Evolutionary conservation across 495 filamentous ascomycete genomes (phyloP).

Genomic region (Cryomyces minteri): DNA sequence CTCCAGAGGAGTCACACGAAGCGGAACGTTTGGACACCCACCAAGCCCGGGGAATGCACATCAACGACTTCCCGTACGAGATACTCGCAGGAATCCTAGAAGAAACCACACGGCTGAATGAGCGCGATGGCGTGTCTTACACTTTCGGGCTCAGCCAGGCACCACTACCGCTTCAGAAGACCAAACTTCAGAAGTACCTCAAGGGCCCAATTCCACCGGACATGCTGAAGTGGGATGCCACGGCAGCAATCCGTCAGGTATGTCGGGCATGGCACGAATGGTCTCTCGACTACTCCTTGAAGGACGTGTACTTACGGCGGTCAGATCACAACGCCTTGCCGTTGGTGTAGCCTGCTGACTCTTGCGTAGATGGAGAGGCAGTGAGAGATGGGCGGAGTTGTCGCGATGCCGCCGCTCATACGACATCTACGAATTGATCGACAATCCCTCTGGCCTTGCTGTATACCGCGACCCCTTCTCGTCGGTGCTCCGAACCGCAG

Average conservation of each 20-base stretch:
- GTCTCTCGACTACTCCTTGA: constrained; percentile 28
- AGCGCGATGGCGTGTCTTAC: constrained; percentile 21
- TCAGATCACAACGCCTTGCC: no score
- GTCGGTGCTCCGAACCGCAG: constrained; percentile 26
- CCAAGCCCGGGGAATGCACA: constrained; percentile 13
- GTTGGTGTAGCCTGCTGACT: no score
- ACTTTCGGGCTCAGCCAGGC: constrained; percentile 33
- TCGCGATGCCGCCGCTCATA: constrained; percentile 16
- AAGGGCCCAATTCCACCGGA: constrained; percentile 29
- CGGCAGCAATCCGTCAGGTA: constrained; percentile 26
- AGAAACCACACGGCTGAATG: constrained; percentile 26
- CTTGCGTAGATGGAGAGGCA: constrained; percentile 25
- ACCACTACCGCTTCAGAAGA: constrained; percentile 22
- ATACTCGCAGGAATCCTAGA: constrained; percentile 30
- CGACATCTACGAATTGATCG: constrained; percentile 21
- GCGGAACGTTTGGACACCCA: background rate
- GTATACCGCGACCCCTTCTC: constrained; percentile 34
- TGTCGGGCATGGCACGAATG: constrained; percentile 33
- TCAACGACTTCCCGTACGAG: constrained; percentile 31
- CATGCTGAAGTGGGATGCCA: constrained; percentile 28
- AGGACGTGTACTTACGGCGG: constrained; percentile 25
- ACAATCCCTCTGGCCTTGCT: constrained; percentile 20
- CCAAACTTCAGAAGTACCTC: constrained; percentile 26
- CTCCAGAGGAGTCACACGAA: no score
- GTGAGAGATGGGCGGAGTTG: constrained; percentile 26